Base-by-base conservation (phyloP, 768 basidiomycete species). In the Leccinum sublutescens region DNA sequence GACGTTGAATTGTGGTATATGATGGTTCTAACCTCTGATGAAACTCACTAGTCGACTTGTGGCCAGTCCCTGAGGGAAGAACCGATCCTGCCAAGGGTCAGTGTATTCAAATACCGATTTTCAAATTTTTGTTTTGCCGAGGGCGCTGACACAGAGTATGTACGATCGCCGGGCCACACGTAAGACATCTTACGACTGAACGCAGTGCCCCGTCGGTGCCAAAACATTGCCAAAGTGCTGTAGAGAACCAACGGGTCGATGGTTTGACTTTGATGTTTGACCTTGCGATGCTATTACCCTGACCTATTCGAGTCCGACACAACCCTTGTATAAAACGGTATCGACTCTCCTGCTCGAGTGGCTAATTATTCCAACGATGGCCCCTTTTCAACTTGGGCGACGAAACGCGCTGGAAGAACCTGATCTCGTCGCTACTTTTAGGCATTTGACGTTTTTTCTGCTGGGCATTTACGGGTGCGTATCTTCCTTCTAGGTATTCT, bases 381-480 rank as follows among this genome's bases (percentile, higher is more conserved):
- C 52, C 34, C 51, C 52, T 6, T 64, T 19, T 45, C 43, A 45
- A 45, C 43, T 12, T 45, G 11, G 62, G 58, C 66, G 62, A 66
- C 34, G 63, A 25, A 61, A 68, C 40, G 63, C 63, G 27, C 12
- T 11, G 5, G 51, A 60, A 8, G 61, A 62, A 11, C 47, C 38
- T 23, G 17, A 1, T 1, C 56, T 68, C 10, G 10, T 5, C 10
- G 0, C 21, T 4, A 12, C 52, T 38, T 36, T 55, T n/a, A 38
- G 7, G 17, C 15, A 71, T 29, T 14, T 55, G 0, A 34, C 33
- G 17, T 63, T 67, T 25, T 31, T 66, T 10, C 17, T 63, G 11
- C 31, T 68, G 29, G 70, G 71, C 0, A 2, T 61, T n/a, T 61
- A 62, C 31, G 62, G 57, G 70, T 71, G 56, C 25, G 60, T 49